Evolutionary conservation across 202 grass and related monocot genomes (phyloP), one percentile per base, ranked within the genome.

Genomic region (Thinopyrum obtusiflorum): DNA sequence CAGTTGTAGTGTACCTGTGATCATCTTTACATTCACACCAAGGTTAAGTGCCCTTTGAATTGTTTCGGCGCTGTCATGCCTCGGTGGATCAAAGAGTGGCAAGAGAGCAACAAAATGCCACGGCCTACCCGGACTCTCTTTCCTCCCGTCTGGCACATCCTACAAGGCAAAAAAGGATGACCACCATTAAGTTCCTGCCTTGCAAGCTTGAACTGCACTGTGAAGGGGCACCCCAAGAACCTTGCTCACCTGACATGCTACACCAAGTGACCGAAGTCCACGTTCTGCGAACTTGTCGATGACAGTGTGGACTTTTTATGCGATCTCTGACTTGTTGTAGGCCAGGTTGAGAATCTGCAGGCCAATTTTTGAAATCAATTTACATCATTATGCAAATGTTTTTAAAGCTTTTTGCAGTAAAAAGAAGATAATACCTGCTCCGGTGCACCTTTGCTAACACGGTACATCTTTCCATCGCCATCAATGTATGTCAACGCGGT

Each of bases 1-100:
- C n/a, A n/a, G n/a, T n/a, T n/a, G n/a, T n/a, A n/a, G n/a, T n/a
- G n/a, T n/a, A n/a, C n/a, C n/a, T n/a, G n/a, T n/a, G n/a, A n/a
- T n/a, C n/a, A n/a, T n/a, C n/a, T n/a, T n/a, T n/a, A n/a, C n/a
- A n/a, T n/a, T n/a, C n/a, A n/a, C n/a, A n/a, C n/a, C n/a, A n/a
- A n/a, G n/a, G n/a, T n/a, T n/a, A n/a, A n/a, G n/a, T n/a, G n/a
- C n/a, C n/a, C 83, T 92, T 61, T 66, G 81, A 75, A 95, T 92
- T 84, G 93, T 95, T 78, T 92, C 93, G 3, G 93, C 88, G 9
- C 93, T 95, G 68, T 95, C 90, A 20, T 92, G 93, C 69, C 93
- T 92, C 33, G 93, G 93, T 68, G 90, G 93, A 72, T 95, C 93
- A 68, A 95, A 95, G 24, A 95, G 93, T 73, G 93, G 93, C 83